These are phyloP conservation scores for Sugiyamaella qingdaonensis DNA, from an alignment of 805 yeast species.

Conservation along the genomic window DNA sequence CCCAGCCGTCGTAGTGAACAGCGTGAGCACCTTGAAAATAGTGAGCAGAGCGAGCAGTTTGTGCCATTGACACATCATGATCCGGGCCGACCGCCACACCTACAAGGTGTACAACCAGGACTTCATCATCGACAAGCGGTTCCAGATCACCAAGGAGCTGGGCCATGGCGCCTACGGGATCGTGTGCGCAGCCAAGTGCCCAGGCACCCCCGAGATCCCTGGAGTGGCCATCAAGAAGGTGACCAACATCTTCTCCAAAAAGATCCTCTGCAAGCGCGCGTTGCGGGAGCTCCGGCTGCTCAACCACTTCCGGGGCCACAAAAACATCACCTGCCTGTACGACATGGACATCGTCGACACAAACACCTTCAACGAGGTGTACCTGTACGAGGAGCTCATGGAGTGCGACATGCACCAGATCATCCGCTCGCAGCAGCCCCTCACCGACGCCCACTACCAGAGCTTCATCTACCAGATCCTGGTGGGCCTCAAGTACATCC, in stretches of 20 bases:
- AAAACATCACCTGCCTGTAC: conserved; percentile 90
- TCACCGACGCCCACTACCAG: conserved; percentile 94
- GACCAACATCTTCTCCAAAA: conserved; percentile 88
- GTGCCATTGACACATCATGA: not conserved
- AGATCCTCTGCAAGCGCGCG: conserved; percentile 87
- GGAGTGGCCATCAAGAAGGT: conserved; percentile 94
- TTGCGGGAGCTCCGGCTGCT: conserved; percentile 83
- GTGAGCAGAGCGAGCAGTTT: no score
- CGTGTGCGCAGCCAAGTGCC: conserved; percentile 88
- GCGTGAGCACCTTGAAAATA: no score
- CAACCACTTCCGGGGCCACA: conserved; percentile 93
- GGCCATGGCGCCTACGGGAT: conserved; percentile 99
- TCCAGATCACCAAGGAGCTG: conserved; percentile 83
- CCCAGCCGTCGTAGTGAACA: no score
- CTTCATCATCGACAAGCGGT: conserved; percentile 83
- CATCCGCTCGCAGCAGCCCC: conserved; percentile 85
- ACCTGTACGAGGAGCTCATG: conserved; percentile 94
- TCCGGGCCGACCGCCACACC: conserved; percentile 32
- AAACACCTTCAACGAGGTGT: conserved; percentile 80
- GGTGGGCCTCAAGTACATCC: conserved; percentile 86
- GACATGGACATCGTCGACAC: conserved; percentile 87
- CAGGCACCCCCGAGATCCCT: conserved; percentile 66
- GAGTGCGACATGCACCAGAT: conserved; percentile 99
- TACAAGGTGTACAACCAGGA: conserved; percentile 82
- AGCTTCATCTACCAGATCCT: conserved; percentile 86